These are phyloP conservation scores for Acacia acuminata DNA, from an alignment of 306 rosid species.

Conservation along the genomic window DNA sequence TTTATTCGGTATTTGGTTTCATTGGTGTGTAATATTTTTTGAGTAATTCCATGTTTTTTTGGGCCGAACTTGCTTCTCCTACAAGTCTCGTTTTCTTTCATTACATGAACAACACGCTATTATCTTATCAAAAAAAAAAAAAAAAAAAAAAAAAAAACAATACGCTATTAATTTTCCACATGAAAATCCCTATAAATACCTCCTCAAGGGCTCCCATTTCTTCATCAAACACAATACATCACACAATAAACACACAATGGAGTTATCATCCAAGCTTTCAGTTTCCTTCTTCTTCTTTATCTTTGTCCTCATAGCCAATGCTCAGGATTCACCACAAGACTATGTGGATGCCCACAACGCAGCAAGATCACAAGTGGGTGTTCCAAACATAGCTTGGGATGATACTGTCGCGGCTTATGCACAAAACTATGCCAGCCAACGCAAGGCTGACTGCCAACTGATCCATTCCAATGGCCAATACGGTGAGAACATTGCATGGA, in stretches of 20 bases:
- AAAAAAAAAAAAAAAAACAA: too few relatives aligned
- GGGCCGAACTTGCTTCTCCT: too few relatives aligned
- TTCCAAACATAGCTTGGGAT: conserved; percentile 27
- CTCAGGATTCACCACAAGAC: conserved; percentile 42
- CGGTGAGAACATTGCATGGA: conserved; percentile 42
- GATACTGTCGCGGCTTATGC: conserved; percentile 30
- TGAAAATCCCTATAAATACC: not conserved
- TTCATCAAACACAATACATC: not conserved
- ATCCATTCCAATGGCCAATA: conserved; percentile 41
- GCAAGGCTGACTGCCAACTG: conserved; percentile 31
- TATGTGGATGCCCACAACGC: conserved; percentile 36
- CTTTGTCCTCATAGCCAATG: not conserved
- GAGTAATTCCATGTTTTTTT: too few relatives aligned
- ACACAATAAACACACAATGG: not conserved
- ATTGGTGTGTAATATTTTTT: not conserved
- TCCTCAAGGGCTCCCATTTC: not conserved
- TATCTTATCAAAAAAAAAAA: too few relatives aligned
- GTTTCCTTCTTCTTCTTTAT: not conserved
- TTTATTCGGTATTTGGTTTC: too few relatives aligned
- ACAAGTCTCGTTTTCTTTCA: not conserved
- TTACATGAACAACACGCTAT: not conserved
- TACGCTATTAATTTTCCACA: not conserved
- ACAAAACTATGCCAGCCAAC: conserved; percentile 20
- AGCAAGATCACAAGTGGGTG: conserved; percentile 28
- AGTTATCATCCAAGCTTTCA: not conserved